A percentile compares a stretch with the other conserved stretches of the same genome.
These are phyloP conservation scores for Jamesozyma hellenica DNA, from an alignment of 805 yeast species.

Conservation along the genomic window DNA sequence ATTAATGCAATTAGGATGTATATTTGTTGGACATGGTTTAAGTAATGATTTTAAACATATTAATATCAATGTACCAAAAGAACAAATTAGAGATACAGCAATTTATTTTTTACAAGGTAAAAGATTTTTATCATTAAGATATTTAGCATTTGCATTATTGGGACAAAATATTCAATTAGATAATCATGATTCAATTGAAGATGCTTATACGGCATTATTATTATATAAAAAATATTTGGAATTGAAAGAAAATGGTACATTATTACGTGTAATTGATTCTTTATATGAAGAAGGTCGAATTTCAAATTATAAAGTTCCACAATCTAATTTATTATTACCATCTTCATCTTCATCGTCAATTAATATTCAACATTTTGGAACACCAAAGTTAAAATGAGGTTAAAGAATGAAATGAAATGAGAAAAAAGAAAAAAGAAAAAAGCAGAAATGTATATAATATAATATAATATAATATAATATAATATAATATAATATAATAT, in stretches of 20 bases:
- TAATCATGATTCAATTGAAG: slow-evolving; percentile 95
- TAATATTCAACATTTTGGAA: not conserved
- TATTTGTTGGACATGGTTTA: slow-evolving; percentile 92
- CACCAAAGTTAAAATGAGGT: not conserved
- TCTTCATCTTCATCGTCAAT: not conserved
- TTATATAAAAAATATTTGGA: slow-evolving; percentile 66
- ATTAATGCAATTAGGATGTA: slow-evolving; percentile 75
- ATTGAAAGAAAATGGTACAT: slow-evolving; percentile 44
- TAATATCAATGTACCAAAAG: slow-evolving; percentile 75
- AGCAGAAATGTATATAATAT: not conserved
- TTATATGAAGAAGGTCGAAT: slow-evolving; percentile 60
- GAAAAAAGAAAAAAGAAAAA: not conserved
- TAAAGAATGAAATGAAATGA: not conserved
- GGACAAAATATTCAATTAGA: slow-evolving; percentile 75
- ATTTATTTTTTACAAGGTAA: slow-evolving; percentile 68
- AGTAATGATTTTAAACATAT: slow-evolving; percentile 87
- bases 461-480: not conserved
- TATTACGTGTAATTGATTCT: slow-evolving; percentile 51
- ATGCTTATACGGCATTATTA: slow-evolving; percentile 76
- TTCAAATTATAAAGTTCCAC: slow-evolving; percentile 26
- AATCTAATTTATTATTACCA: not conserved
- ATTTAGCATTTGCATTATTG: slow-evolving; percentile 71
- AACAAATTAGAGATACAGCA: slow-evolving; percentile 85
- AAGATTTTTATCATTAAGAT: slow-evolving; percentile 73
- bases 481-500: too few relatives aligned